These are phyloP conservation scores for Dioszegia crocea DNA, from an alignment of 768 basidiomycete genomes.

Conservation along the genomic window DNA sequence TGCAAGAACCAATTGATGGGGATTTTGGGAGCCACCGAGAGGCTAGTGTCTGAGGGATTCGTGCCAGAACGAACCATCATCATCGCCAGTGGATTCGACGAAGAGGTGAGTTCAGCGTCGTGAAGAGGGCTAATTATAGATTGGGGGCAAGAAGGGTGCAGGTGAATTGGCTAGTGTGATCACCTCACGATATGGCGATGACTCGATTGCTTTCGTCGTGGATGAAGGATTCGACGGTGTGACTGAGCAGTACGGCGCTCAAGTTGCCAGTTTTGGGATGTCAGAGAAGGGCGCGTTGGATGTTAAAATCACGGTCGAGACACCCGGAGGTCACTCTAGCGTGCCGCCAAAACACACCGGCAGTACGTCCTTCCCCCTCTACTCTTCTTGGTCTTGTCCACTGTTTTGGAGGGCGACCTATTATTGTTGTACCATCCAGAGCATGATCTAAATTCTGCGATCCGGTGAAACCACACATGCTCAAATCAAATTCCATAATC, in stretches of 20 bases:
- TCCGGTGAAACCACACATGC: no score
- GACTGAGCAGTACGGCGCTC: slow-evolving; percentile 37
- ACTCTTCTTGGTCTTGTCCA: not conserved
- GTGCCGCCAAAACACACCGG: slow-evolving; percentile 76
- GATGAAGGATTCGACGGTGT: slow-evolving; percentile 75
- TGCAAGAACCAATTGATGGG: slow-evolving; percentile 61
- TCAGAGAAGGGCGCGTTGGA: slow-evolving; percentile 50
- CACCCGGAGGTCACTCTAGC: slow-evolving; percentile 77
- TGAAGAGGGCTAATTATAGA: slow-evolving; percentile 12
- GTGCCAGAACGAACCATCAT: slow-evolving; percentile 55
- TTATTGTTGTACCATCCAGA: no score
- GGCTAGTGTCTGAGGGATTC: slow-evolving; percentile 62
- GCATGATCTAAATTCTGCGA: no score
- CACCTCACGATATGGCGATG: slow-evolving; percentile 61
- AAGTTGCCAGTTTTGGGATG: slow-evolving; percentile 47
- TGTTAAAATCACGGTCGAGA: slow-evolving; percentile 42
- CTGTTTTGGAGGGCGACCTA: no score
- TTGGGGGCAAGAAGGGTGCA: slow-evolving; percentile 47
- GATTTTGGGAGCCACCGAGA: slow-evolving; percentile 60
- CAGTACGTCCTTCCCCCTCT: slow-evolving; percentile 34
- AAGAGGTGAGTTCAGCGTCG: slow-evolving; percentile 55
- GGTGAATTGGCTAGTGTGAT: slow-evolving; percentile 53
- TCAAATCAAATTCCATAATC: no score
- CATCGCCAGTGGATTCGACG: slow-evolving; percentile 61
- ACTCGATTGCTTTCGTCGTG: slow-evolving; percentile 71